Conservation (phyloP, 2,329 filamentous ascomycete genomes). For the Calonectria naviculata region DNA sequence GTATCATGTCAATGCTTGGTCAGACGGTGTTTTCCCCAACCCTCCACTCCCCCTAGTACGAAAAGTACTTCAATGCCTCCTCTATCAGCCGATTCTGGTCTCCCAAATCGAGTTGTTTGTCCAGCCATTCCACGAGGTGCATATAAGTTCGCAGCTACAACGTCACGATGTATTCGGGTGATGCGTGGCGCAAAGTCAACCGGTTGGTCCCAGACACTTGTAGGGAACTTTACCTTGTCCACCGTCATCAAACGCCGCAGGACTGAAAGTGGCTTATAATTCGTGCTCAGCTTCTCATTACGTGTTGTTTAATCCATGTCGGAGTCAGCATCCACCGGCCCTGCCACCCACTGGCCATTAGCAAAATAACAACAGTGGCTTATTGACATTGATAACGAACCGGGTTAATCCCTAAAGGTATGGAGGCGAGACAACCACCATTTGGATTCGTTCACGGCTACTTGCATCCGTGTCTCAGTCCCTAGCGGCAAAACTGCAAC, state of each 20-base stretch:
- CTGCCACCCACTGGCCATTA: background rate
- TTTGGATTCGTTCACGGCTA: constrained; percentile 27
- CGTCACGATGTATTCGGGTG: background rate
- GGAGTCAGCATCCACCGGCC: background rate
- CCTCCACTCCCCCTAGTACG: background rate
- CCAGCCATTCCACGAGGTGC: background rate
- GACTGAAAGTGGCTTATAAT: background rate
- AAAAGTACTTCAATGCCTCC: background rate
- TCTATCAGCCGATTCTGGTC: background rate
- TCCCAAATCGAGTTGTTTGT: background rate
- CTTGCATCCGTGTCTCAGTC: constrained; percentile 33
- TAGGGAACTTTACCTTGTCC: background rate
- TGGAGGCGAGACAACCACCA: constrained; percentile 22
- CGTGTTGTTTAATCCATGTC: background rate
- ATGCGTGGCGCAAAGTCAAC: background rate
- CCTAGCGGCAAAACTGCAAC: constrained; percentile 25
- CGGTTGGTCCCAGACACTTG: background rate
- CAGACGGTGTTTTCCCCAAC: constrained; percentile 3
- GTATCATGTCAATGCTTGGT: constrained; percentile 11
- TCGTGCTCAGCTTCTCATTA: background rate
- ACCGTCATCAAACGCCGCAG: background rate
- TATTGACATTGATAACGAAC: background rate
- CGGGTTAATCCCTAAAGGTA: constrained; percentile 1
- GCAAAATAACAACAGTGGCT: background rate
- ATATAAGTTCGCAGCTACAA: background rate